Conservation (phyloP, 2,329 filamentous ascomycete species). For the Biscogniauxia sp. region DNA sequence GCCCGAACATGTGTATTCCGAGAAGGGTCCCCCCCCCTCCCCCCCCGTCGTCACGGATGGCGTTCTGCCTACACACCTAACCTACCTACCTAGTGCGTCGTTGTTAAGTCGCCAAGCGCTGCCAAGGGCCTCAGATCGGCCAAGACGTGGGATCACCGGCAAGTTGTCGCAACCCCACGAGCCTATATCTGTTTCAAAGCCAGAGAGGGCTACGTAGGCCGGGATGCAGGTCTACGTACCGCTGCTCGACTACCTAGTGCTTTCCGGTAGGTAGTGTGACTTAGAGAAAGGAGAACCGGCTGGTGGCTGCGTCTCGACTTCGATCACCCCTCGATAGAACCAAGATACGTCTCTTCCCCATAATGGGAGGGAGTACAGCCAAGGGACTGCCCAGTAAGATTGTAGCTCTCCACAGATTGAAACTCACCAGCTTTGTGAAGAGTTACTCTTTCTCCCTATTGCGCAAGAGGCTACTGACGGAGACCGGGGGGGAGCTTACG, state of each 20-base stretch:
- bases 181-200: slow-evolving; percentile 4
- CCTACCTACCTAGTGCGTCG: too few relatives aligned
- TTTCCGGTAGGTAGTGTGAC: neutral
- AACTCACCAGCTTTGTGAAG: neutral
- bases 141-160: slow-evolving; percentile 27
- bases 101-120: slow-evolving; percentile 14
- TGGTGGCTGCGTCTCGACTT: slow-evolving; percentile 10
- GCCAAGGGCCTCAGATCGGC: slow-evolving; percentile 26
- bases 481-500: neutral
- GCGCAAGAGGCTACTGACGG: neutral
- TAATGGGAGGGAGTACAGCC: neutral
- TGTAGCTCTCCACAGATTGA: neutral
- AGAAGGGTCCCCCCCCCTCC: slow-evolving; percentile 1
- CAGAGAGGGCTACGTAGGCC: slow-evolving; percentile 1
- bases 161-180: slow-evolving; percentile 14
- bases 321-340: neutral
- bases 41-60: slow-evolving; percentile 11
- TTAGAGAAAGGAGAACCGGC: neutral
- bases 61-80: too few relatives aligned
- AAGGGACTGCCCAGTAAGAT: neutral
- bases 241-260: neutral
- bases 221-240: slow-evolving; percentile 2
- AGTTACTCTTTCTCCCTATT: neutral
- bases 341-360: neutral
- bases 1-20: slow-evolving; percentile 4